Evolutionary conservation across 257 asterid genomes (phyloP).

Genomic region (Solanum virginianum): DNA sequence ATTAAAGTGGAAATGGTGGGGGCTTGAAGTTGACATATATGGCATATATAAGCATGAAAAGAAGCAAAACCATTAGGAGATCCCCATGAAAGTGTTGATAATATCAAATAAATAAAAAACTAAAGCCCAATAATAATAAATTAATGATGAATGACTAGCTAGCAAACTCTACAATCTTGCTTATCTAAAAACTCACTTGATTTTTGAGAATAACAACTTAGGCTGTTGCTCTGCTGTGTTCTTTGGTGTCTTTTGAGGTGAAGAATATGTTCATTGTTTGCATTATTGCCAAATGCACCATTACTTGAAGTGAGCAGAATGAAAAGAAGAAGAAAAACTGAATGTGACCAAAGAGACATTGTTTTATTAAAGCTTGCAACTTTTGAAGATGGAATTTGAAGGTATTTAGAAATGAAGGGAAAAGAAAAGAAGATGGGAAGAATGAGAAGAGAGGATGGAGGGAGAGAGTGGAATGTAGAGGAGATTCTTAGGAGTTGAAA

Average conservation of each 20-base stretch:
- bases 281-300: slow-evolving; percentile 15
- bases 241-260: slow-evolving; percentile 19
- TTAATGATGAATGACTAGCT: neutral
- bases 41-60: neutral
- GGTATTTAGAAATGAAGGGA: neutral
- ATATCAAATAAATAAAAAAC: neutral
- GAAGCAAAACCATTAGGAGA: neutral
- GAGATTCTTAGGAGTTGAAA: slow-evolving; percentile 52
- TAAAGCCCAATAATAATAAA: neutral
- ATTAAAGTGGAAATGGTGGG: neutral
- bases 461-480: neutral
- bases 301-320: neutral
- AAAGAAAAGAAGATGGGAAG: neutral
- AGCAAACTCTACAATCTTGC: neutral
- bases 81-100: neutral
- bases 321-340: slow-evolving; percentile 8
- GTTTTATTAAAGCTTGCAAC: neutral
- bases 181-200: slow-evolving; percentile 42
- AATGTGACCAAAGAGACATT: neutral
- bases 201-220: slow-evolving; percentile 21
- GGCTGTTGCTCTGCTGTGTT: neutral
- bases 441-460: neutral
- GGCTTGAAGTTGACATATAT: neutral
- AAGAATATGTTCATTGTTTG: slow-evolving; percentile 17
- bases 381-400: neutral